These are phyloP conservation scores for Dimargaris verticillata DNA, from an alignment of 192 early-diverging fungal species.

Conservation along the genomic window DNA sequence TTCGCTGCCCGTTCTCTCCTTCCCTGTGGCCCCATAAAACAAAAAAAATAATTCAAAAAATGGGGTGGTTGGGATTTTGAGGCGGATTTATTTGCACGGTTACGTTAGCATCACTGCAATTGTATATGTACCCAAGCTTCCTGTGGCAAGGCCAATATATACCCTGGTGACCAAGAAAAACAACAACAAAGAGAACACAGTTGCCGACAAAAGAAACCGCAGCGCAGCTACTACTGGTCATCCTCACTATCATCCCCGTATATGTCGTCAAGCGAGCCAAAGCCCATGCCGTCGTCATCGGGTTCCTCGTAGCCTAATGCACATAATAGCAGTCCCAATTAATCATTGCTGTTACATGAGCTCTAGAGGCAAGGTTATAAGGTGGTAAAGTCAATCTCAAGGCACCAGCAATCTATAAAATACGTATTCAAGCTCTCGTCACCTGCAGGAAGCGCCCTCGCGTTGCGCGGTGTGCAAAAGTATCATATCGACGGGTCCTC, in stretches of 20 bases:
- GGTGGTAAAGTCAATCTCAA: background rate
- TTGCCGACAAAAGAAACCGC: background rate
- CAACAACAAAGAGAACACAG: background rate
- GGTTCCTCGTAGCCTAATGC: background rate
- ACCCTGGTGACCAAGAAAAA: too few relatives aligned
- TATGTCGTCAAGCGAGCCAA: constrained; percentile 6
- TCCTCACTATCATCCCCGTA: constrained; percentile 2
- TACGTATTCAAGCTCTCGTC: background rate
- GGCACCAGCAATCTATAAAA: background rate
- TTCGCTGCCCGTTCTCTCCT: too few relatives aligned
- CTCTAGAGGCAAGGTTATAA: background rate
- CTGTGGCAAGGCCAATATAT: too few relatives aligned
- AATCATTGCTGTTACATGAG: background rate
- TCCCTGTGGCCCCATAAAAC: too few relatives aligned
- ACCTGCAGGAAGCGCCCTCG: background rate
- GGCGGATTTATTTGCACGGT: too few relatives aligned
- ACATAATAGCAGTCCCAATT: background rate
- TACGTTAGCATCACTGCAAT: too few relatives aligned
- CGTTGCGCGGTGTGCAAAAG: background rate
- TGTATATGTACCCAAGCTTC: too few relatives aligned
- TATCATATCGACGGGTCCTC: background rate
- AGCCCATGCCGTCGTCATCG: background rate
- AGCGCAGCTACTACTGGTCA: background rate
- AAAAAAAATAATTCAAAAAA: too few relatives aligned
- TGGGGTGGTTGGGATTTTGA: too few relatives aligned